Base-by-base conservation (phyloP, 2,329 filamentous ascomycete species). In the Thielaviopsis euricoi region DNA sequence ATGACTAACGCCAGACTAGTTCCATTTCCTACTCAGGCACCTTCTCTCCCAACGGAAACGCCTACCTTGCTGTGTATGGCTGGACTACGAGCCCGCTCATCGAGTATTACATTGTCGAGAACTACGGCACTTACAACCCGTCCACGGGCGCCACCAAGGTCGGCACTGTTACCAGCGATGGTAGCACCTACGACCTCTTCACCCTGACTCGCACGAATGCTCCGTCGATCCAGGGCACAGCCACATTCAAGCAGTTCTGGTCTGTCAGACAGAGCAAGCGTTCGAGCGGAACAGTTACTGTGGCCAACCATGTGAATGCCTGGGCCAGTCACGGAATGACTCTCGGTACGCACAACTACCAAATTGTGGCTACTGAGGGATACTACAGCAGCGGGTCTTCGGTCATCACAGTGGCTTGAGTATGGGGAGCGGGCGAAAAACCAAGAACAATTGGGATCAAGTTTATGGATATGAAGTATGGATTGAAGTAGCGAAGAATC, bases 321-420 rank as follows among this genome's bases (percentile, higher is more conserved):
- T 81, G 78, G 78, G 65, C 66, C 22, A 68, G 69, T 37, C 63
- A 66, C n/a, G 77, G 77, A 2, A 65, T 79, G 65, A 70, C 67
- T 25, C 64, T 80, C 10, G 78, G 77, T 2, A 69, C 62, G 43
- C 70, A 72, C 62, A 69, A 80, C 66, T 80, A 80, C 65, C 72
- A 75, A 70, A 77, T 80, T 60, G 67, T 79, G 22, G 77, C 77
- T 15, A 76, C 74, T 0, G 77, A 80, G 66, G 77, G 75, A 3
- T 78, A 78, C 66, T 67, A 70, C 60, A 77, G 75, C 67, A 72
- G 68, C 60, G 76, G 77, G 0, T 70, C 67, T 54, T 70, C 76
- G 49, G 67, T 63, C 52, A 76, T 79, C 61, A 77, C 70, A 54
- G 74, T 77, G 25, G 29, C 29, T 33, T 33, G 12, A 33, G n/a